Base-by-base conservation (phyloP, 345 rosid genomes). In the Lepidium didymum region DNA sequence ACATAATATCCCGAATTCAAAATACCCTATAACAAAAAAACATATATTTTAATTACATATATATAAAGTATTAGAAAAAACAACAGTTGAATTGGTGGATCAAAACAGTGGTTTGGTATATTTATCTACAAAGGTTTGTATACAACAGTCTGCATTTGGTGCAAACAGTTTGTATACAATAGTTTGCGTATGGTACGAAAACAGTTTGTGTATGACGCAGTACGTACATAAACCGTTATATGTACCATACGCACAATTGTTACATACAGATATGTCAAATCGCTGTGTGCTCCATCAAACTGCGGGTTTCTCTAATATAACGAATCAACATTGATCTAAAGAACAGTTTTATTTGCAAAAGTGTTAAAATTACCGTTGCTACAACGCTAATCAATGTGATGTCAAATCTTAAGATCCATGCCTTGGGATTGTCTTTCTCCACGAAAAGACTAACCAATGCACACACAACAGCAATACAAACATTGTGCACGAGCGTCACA, bases 401-500 rank as follows among this genome's bases (percentile, higher is more conserved):
- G 56, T 75, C 67, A 5, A 81, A 77, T 43, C 67, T 74, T 35
- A 90, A 57, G 54, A 66, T 77, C 98, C 98, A 92, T 64, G 87
- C 90, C 60, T 66, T 80, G 0, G 84, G 46, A 42, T 82, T 49
- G 10, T 82, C 83, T 9, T 53, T 62, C 74, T 85, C 92, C 0
- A 68, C 74, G n/a, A 79, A 29, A 37, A 88, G 54, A 45, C 86
- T 81, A 11, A 88, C 86, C 12, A 82, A 21, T 6, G 89, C 81
- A 43, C 87, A 87, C 63, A 83, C 55, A 15, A 81, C 27, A 68
- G 82, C 75, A 12, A 85, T 86, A 11, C 73, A 69, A 34, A 88
- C 50, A 78, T 86, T 88, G 79, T 88, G 88, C 7, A 80, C 82
- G 74, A 85, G 87, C 52, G 87, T 78, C n/a, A 90, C 94, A 0